Base-by-base conservation (phyloP, 1,284 basidiomycete genomes). In the Apiotrichum sp. region DNA sequence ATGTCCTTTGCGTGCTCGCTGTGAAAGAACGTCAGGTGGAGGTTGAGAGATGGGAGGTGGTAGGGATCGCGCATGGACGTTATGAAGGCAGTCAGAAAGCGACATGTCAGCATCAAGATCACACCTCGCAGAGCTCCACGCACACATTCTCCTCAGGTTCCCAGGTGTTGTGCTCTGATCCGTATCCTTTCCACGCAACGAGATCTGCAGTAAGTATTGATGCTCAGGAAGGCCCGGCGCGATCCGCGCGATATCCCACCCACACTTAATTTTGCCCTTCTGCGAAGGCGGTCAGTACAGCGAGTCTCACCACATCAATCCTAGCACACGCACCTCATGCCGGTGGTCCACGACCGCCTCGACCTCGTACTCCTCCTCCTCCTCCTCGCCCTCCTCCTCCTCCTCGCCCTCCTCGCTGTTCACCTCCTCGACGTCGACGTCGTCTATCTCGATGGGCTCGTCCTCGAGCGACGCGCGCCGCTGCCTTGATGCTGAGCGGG, bases 161-260 rank as follows among this genome's bases (percentile, higher is more conserved):
- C 73, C 73, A 77, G 10, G 73, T 72, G 58, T 74, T 71, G 59
- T 73, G 70, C 55, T 72, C 73, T 1, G 72, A 63, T 33, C 71
- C 73, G 52, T 77, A 77, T 1, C 72, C 72, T 53, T 72, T 74
- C 75, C 75, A 77, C 3, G 70, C 61, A 7, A 77, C 73, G n/a
- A 72, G 66, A 53, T 72, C 73, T 75, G 47, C 5, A 6, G 33
- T 57, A 16, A 58, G 54, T 22, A 31, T 33, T 3, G 38, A 14
- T 29, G 33, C 14, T 6, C n/a, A 4, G 7, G 35, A n/a, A n/a
- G n/a, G n/a, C n/a, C n/a, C 35, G 35, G 35, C 6, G 6, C 7
- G 35, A 36, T 36, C 35, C 35, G 35, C 35, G 35, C 35, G 35
- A 36, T 6, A 36, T 6, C 11, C 35, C 7, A 50, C 62, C 47